Evolutionary conservation across 345 rosid genomes (phyloP).

Genomic region (Ceriops zippeliana): DNA sequence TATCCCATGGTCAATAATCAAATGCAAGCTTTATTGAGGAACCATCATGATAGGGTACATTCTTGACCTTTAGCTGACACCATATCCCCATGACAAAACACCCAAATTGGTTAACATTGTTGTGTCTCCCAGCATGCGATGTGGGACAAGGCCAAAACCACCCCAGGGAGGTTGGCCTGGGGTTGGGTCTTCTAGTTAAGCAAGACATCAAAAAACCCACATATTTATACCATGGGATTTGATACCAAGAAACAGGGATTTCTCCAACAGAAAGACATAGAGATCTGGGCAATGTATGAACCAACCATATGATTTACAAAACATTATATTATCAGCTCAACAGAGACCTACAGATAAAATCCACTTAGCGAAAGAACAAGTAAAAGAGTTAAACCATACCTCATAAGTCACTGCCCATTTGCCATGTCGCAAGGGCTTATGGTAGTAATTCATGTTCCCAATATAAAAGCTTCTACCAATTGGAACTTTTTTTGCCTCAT

Average conservation of each 20-base stretch:
- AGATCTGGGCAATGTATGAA: not conserved
- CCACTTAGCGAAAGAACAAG: not conserved
- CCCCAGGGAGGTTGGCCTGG: no score
- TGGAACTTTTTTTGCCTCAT: conserved; percentile 60
- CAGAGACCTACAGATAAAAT: not conserved
- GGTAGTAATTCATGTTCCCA: conserved; percentile 86
- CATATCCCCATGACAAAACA: no score
- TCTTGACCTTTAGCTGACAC: no score
- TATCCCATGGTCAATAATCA: no score
- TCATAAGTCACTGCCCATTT: conserved; percentile 99
- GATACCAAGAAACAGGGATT: not conserved
- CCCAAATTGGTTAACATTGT: no score
- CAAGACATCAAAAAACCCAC: not conserved
- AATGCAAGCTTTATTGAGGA: no score
- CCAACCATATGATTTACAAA: not conserved
- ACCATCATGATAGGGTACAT: no score
- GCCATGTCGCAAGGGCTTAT: conserved; percentile 78
- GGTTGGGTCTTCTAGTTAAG: no score
- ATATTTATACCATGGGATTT: not conserved
- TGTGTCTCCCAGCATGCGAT: no score
- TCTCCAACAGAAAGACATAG: not conserved
- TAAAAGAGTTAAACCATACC: conserved; percentile 36
- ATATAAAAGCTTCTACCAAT: conserved; percentile 63
- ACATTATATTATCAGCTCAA: no score
- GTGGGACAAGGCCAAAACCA: no score